Evolutionary conservation across 805 yeast species (phyloP).

Genomic region (Wickerhamiella occidentalis): DNA sequence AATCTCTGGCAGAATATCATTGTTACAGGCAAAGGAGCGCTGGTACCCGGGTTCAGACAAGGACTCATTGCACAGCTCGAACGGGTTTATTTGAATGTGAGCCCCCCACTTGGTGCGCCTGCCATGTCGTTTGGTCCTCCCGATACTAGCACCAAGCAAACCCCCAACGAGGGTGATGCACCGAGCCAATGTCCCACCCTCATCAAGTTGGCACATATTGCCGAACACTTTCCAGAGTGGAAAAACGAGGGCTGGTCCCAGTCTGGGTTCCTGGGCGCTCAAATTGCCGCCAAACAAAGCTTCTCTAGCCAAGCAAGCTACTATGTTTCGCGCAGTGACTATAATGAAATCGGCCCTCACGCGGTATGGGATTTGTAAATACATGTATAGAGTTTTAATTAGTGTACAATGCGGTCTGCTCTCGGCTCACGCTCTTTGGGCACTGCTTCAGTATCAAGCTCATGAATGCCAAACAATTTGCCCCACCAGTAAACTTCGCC

Average conservation of each 20-base stretch:
- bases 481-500: slow-evolving; percentile 14
- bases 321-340: slow-evolving; percentile 56
- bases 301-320: slow-evolving; percentile 51
- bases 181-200: slow-evolving; percentile 67
- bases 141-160: slow-evolving; percentile 10
- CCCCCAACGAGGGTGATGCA: slow-evolving; percentile 19
- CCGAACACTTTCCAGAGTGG: slow-evolving; percentile 95
- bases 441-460: slow-evolving; percentile 10
- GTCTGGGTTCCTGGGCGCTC: slow-evolving; percentile 71
- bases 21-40: slow-evolving; percentile 64
- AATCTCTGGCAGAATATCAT: slow-evolving; percentile 77
- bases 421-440: too few species aligned
- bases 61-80: slow-evolving; percentile 49
- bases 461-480: slow-evolving; percentile 7
- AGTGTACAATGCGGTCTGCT: too few species aligned
- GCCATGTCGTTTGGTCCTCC: background rate
- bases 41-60: slow-evolving; percentile 64
- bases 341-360: slow-evolving; percentile 69
- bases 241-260: slow-evolving; percentile 67
- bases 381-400: background rate
- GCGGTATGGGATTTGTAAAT: slow-evolving; percentile 55
- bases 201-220: slow-evolving; percentile 54
- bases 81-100: slow-evolving; percentile 39
- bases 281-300: slow-evolving; percentile 75
- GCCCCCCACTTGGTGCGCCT: background rate